Evolutionary conservation across 2,329 filamentous ascomycete genomes (phyloP).

Genomic region (Curvularia sp.): DNA sequence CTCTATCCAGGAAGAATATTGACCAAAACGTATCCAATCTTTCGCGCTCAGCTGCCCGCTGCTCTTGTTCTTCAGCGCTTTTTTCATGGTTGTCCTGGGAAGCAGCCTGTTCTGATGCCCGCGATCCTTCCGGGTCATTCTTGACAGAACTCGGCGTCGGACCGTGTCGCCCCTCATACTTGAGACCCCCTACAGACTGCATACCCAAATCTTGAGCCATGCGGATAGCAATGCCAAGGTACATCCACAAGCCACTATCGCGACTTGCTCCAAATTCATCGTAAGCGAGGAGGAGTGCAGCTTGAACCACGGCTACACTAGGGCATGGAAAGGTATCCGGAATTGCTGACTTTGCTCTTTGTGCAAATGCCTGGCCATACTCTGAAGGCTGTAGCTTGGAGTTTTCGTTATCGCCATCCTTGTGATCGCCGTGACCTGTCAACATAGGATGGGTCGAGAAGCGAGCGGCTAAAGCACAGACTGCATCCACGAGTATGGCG

Average conservation of each 20-base stretch:
- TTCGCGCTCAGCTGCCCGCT: slow-evolving; percentile 76
- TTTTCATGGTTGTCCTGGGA: slow-evolving; percentile 54
- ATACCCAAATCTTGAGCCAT: slow-evolving; percentile 82
- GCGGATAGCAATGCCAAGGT: slow-evolving; percentile 83
- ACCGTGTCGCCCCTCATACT: slow-evolving; percentile 61
- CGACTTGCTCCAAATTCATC: slow-evolving; percentile 88
- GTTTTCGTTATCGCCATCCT: slow-evolving; percentile 28
- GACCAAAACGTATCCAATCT: slow-evolving; percentile 89
- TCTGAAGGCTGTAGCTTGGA: slow-evolving; percentile 61
- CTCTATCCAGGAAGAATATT: slow-evolving; percentile 84
- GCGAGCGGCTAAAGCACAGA: slow-evolving; percentile 80
- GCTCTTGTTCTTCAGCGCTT: slow-evolving; percentile 56
- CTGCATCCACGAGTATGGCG: slow-evolving; percentile 83
- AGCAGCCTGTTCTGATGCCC: slow-evolving; percentile 55
- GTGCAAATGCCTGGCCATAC: slow-evolving; percentile 78
- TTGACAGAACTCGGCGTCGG: slow-evolving; percentile 65
- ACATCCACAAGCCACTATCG: slow-evolving; percentile 94
- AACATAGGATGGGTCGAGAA: slow-evolving; percentile 71
- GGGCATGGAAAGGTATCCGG: slow-evolving; percentile 84
- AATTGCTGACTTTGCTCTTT: slow-evolving; percentile 80
- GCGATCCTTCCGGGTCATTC: slow-evolving; percentile 32
- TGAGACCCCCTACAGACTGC: slow-evolving; percentile 79
- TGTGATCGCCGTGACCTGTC: slow-evolving; percentile 58
- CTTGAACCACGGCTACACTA: slow-evolving; percentile 82
- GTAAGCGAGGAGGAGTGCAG: slow-evolving; percentile 82